Percentiles rank a stretch among this genome's conserved stretches.
phyloP scores from a whole-genome alignment of 176 grass and related monocot genomes.

The Bothriochloa decipiens region DNA sequence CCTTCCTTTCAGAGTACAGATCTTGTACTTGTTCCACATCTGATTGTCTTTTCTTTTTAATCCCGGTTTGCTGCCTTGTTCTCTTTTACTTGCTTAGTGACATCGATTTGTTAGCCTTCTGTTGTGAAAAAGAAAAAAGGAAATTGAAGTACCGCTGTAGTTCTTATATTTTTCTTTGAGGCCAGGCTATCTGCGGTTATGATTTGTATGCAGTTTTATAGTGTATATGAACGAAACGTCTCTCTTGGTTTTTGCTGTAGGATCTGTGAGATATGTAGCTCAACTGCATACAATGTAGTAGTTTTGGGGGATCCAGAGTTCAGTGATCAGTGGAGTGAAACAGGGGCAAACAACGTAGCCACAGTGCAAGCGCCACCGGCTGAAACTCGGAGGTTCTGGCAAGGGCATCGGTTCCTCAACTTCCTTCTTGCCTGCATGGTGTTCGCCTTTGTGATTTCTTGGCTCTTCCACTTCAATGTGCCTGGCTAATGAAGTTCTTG shows the following conservation, averaged over 20 bases:
- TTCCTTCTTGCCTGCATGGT: slow-evolving; percentile 97
- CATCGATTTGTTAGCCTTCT: background rate
- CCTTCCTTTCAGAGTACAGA: background rate
- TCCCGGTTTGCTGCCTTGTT: background rate
- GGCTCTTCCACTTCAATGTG: slow-evolving; percentile 97
- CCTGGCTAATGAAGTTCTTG: slow-evolving; percentile 51
- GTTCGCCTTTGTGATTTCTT: slow-evolving; percentile 90
- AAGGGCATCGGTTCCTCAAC: slow-evolving; percentile 91
- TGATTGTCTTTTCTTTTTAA: background rate
- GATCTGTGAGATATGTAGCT: slow-evolving; percentile 90
- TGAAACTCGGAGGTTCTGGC: slow-evolving; percentile 84
- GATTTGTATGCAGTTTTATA: background rate
- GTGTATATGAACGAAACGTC: slow-evolving; percentile 11
- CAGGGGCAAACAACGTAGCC: slow-evolving; percentile 17
- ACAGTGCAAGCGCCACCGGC: slow-evolving; percentile 37
- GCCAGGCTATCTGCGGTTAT: background rate
- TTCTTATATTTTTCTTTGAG: slow-evolving; percentile 10
- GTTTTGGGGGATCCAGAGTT: slow-evolving; percentile 58
- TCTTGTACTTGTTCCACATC: background rate
- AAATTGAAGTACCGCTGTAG: background rate
- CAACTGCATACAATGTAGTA: slow-evolving; percentile 71
- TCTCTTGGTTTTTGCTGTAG: slow-evolving; percentile 40
- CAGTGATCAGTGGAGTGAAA: slow-evolving; percentile 68
- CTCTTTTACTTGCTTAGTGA: background rate
- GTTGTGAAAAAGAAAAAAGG: background rate